Evolutionary conservation across 495 filamentous ascomycete genomes (phyloP).

Genomic region (Evernia prunastri): DNA sequence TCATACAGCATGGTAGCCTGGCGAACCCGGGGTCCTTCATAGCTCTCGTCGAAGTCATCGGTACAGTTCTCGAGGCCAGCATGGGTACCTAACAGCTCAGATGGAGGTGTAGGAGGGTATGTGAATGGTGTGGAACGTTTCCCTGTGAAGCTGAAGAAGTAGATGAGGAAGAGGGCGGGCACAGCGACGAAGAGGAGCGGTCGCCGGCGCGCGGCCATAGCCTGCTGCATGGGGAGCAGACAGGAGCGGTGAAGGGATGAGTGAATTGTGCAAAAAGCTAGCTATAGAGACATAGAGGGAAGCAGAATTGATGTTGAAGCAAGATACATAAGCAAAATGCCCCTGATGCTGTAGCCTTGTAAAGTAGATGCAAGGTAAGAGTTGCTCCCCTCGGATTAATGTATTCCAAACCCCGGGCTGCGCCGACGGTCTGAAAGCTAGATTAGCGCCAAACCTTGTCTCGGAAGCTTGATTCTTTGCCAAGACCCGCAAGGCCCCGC

Average conservation of each 20-base stretch:
- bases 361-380: too few relatives aligned
- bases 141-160: constrained; percentile 9
- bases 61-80: not conserved
- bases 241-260: not conserved
- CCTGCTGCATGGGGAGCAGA: not conserved
- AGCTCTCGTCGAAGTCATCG: constrained; percentile 3
- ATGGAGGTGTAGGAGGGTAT: not conserved
- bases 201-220: not conserved
- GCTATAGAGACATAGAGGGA: not conserved
- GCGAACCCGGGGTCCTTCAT: not conserved
- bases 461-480: not conserved
- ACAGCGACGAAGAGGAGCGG: not conserved
- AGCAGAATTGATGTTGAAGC: not conserved
- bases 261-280: not conserved
- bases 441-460: not conserved
- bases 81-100: not conserved
- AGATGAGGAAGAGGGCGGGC: constrained; percentile 2
- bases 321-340: not conserved
- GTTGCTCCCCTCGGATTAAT: too few relatives aligned
- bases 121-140: not conserved
- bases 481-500: too few relatives aligned
- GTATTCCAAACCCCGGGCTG: too few relatives aligned
- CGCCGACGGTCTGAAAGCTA: too few relatives aligned
- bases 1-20: constrained; percentile 18
- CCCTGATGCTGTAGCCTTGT: not conserved